These are phyloP conservation scores for Trifolium repens DNA, from an alignment of 306 rosid genomes.

Conservation along the genomic window DNA sequence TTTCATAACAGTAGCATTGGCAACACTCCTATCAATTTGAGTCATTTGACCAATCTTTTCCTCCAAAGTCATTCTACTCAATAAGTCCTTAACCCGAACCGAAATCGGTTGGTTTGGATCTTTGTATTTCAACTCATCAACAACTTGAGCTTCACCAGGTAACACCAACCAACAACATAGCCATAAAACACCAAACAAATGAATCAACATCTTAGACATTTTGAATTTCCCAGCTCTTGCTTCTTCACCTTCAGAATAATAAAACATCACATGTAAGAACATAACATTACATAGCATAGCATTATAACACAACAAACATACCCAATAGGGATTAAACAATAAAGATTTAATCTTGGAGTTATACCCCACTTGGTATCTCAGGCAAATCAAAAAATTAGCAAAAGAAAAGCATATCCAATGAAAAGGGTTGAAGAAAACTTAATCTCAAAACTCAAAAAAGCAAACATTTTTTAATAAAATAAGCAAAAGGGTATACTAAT, in stretches of 20 bases:
- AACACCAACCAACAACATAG: constrained; percentile 61
- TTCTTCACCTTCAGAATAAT: constrained; percentile 44
- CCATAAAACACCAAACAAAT: constrained; percentile 52
- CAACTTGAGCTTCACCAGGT: constrained; percentile 57
- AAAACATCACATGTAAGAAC: not conserved
- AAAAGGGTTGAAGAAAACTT: constrained; percentile 37
- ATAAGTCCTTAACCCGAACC: constrained; percentile 74
- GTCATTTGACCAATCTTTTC: constrained; percentile 99
- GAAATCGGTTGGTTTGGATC: constrained; percentile 67
- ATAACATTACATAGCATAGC: not conserved
- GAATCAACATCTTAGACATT: constrained; percentile 55
- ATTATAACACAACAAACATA: constrained; percentile 13
- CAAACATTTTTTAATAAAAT: constrained; percentile 12
- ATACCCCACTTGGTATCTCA: constrained; percentile 44
- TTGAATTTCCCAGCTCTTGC: constrained; percentile 31
- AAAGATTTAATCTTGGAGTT: constrained; percentile 37
- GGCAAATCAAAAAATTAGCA: constrained; percentile 38
- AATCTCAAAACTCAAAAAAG: constrained; percentile 28
- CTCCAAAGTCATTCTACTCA: constrained; percentile 77
- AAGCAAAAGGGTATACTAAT: constrained; percentile 19
- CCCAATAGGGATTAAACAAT: constrained; percentile 15
- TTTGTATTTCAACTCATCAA: constrained; percentile 71
- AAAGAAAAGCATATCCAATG: constrained; percentile 53
- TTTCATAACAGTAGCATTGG: constrained; percentile 69
- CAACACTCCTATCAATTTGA: constrained; percentile 93